A percentile compares a stretch with the other conserved stretches of the same genome.
These are phyloP conservation scores for Syncephalastrum contaminatum DNA, from an alignment of 371 early-diverging fungal genomes.

Conservation along the genomic window DNA sequence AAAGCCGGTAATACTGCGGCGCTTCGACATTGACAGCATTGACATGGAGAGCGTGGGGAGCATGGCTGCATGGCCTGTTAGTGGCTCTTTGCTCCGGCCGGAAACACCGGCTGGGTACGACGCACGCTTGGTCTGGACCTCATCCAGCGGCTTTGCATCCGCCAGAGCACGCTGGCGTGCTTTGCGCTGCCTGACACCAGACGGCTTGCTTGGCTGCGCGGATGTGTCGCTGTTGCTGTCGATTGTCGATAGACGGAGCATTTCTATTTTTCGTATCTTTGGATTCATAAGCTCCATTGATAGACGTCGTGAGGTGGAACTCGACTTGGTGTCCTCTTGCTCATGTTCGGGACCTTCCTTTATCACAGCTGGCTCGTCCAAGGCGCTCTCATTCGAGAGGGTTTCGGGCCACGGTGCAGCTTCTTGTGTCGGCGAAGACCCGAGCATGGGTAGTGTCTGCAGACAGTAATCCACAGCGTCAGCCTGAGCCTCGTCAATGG, in stretches of 20 bases:
- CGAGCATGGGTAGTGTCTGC: background rate
- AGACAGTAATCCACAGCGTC: background rate
- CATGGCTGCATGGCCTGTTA: slow-evolving; percentile 20
- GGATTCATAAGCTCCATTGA: slow-evolving; percentile 62
- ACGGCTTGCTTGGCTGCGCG: too few relatives aligned
- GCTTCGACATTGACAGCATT: background rate
- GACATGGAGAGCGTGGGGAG: slow-evolving; percentile 21
- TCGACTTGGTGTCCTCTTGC: too few relatives aligned
- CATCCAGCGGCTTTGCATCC: slow-evolving; percentile 33
- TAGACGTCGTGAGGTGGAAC: slow-evolving; percentile 29
- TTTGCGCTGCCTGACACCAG: too few relatives aligned
- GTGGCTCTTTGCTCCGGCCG: background rate
- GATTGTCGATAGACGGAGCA: too few relatives aligned
- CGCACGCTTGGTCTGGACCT: slow-evolving; percentile 5
- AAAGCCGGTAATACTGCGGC: background rate
- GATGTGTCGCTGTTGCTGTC: too few relatives aligned
- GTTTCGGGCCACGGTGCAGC: background rate
- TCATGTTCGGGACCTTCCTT: too few relatives aligned
- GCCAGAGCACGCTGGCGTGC: too few relatives aligned
- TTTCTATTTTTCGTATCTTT: too few relatives aligned
- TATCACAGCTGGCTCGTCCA: slow-evolving; percentile 28
- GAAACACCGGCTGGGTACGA: slow-evolving; percentile 4
- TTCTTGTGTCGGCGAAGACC: background rate
- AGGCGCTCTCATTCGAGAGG: slow-evolving; percentile 22
- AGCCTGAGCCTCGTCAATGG: slow-evolving; percentile 18